phyloP scores from a whole-genome alignment of 352 stramenopile genomes.

The Plasmopara halstedii region DNA sequence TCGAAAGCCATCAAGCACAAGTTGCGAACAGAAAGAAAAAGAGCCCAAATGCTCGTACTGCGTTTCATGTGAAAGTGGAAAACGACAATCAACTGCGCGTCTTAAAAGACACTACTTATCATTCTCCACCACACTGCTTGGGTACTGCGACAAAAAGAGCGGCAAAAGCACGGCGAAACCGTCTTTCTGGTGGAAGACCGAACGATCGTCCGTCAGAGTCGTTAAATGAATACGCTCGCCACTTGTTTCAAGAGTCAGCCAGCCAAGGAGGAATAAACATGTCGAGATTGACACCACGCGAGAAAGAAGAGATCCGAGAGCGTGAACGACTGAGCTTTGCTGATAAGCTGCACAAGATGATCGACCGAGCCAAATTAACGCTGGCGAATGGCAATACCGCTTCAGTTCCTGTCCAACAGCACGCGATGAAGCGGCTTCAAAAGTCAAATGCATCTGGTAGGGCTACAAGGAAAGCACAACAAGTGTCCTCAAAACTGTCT shows the following conservation, averaged over 20 bases:
- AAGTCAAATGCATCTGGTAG: conserved; percentile 7
- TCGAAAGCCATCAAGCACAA: conserved; percentile 3
- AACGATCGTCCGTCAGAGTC: conserved; percentile 37
- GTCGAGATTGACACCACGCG: conserved; percentile 15
- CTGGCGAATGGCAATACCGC: conserved; percentile 29
- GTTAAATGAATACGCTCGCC: conserved; percentile 53
- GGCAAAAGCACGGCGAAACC: conserved; percentile 18
- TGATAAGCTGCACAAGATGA: conserved; percentile 85
- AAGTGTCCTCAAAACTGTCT: conserved; percentile 1
- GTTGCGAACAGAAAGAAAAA: conserved; percentile 34
- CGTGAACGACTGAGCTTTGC: conserved; percentile 68
- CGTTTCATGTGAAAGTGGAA: conserved; percentile 37
- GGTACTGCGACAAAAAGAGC: conserved; percentile 20
- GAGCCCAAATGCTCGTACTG: conserved; percentile 3
- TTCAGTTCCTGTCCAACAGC: neutral
- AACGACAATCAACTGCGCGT: conserved; percentile 33
- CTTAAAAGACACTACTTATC: conserved; percentile 24
- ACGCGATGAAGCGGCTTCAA: conserved; percentile 1
- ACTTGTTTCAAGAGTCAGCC: conserved; percentile 52
- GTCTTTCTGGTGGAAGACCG: conserved; percentile 11
- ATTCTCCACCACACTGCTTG: conserved; percentile 24
- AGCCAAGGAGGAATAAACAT: conserved; percentile 3
- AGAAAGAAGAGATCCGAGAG: conserved; percentile 39
- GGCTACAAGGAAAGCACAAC: conserved; percentile 2
- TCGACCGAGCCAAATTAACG: conserved; percentile 72